Base-by-base conservation (phyloP, 2,329 filamentous ascomycete species). In the Xylaria sp. region DNA sequence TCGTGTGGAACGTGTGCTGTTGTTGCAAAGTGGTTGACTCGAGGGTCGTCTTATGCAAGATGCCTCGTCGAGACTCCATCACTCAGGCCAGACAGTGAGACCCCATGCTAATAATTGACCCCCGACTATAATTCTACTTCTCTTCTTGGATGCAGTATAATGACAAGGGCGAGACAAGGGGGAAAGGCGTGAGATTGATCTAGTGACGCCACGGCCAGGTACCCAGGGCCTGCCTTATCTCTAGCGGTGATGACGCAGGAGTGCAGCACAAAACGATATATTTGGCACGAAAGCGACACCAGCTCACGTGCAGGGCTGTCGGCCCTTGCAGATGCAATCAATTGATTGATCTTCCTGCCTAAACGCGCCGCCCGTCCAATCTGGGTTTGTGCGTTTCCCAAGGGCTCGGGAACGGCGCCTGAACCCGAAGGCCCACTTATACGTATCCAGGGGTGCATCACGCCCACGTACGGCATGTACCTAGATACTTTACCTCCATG, bases 21-120 rank as follows among this genome's bases (percentile, higher is more conserved):
- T 74, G 72, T 22, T 68, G 68, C 42, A 71, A 69, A 38, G 72
- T 67, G 18, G 77, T 77, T 44, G 78, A 75, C 49, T 81, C 74
- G 26, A 83, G 70, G 51, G 79, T 82, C 58, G 78, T 81, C 52
- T 76, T 78, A 68, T 84, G 79, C 43, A 76, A 64, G 41, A 76
- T 60, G 46, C 76, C 64, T 37, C 59, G 60, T 29, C 46, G 62
- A 13, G 38, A 57, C 39, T 68, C 67, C 68, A 70, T 69, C 13
- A 18, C 38, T n/a, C n/a, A n/a, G n/a, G n/a, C n/a, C n/a, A n/a
- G 37, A 39, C 3, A 34, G 11, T 13, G 11, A 6, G 29, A 34
- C 16, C 29, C 9, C 5, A 34, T 34, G 29, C n/a, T n/a, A n/a
- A n/a, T n/a, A n/a, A n/a, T n/a, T n/a, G n/a, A n/a, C n/a, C n/a